These are phyloP conservation scores for Stagonosporopsis rhizophila DNA, from an alignment of 2,329 filamentous ascomycete genomes.

Conservation along the genomic window DNA sequence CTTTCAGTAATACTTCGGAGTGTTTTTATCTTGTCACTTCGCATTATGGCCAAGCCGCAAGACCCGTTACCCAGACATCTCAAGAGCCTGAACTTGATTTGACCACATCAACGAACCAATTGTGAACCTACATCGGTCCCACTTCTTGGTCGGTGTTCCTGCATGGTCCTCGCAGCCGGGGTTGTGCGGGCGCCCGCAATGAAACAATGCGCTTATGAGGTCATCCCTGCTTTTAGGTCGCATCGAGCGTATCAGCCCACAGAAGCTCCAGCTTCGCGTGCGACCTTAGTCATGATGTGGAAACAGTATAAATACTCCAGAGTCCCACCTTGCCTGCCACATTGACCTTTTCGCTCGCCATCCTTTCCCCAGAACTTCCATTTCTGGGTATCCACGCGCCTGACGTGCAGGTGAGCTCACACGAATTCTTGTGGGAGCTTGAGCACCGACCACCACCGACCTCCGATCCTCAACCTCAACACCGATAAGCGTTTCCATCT, in stretches of 20 bases:
- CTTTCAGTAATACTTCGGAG: background rate
- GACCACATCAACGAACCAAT: background rate
- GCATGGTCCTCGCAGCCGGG: conserved; percentile 5
- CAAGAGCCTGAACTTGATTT: conserved; percentile 14
- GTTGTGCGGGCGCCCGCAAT: conserved; percentile 8
- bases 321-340: conserved; percentile 12
- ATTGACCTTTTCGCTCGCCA: conserved; percentile 5
- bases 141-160: conserved; percentile 13
- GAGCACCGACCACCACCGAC: conserved; percentile 16
- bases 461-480: conserved; percentile 6
- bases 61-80: conserved; percentile 5
- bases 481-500: conserved; percentile 12
- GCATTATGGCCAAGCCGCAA: background rate
- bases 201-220: conserved; percentile 7
- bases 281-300: conserved; percentile 15
- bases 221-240: conserved; percentile 19
- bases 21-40: background rate
- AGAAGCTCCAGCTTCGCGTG: conserved; percentile 16
- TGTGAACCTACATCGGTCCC: conserved; percentile 1
- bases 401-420: conserved; percentile 18
- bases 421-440: conserved; percentile 12
- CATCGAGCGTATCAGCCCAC: conserved; percentile 20
- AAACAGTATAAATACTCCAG: conserved; percentile 15
- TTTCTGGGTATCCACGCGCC: background rate
- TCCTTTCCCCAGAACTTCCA: background rate